Evolutionary conservation across 1,139 yeast species (phyloP), one percentile per base, ranked within the genome.

Genomic region (Yamadazyma membranifaciens): DNA sequence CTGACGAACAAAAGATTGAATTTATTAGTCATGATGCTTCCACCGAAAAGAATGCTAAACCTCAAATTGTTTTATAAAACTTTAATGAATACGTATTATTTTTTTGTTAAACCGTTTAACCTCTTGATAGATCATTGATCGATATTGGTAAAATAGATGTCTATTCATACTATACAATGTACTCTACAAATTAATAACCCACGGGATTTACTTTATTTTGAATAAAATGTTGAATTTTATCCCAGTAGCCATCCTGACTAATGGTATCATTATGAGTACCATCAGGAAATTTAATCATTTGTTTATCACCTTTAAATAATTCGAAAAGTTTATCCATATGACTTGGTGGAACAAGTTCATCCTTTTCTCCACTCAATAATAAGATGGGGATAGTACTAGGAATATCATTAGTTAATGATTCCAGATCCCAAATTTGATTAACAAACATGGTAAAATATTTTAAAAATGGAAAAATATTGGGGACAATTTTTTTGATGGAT

Each of bases 281-380:
- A 30, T 75, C 63, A 12, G 76, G 75, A 51, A 80, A 87, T 41
- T 66, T 70, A 41, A 70, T 63, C 51, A 81, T 71, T 17, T 60
- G 56, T 55, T 83, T 83, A 2, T 58, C 51, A 27, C 78, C 60
- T 12, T 69, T 68, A 37, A 83, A 67, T 35, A 78, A 52, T 32
- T 74, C 75, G 56, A 59, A 83, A 29, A 92, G 71, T 35, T 55
- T 58, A 42, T 74, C 75, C 92, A 91, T 87, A 55, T 92, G 98
- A 1, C 51, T 51, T 0, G 96, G 95, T 1, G 98, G 98, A 1
- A 92, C 96, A 27, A 92, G 81, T 61, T 92, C 98, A 63, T 92
- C 98, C 33, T 71, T 67, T 22, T 76, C 63, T 0, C 96, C 97
- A 50, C 86, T 78, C 36, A 91, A 59, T 52, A 91, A 78, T 38